Evolutionary conservation across 164 flowering plant genomes (phyloP).

Genomic region (Magnolia changhungtana): DNA sequence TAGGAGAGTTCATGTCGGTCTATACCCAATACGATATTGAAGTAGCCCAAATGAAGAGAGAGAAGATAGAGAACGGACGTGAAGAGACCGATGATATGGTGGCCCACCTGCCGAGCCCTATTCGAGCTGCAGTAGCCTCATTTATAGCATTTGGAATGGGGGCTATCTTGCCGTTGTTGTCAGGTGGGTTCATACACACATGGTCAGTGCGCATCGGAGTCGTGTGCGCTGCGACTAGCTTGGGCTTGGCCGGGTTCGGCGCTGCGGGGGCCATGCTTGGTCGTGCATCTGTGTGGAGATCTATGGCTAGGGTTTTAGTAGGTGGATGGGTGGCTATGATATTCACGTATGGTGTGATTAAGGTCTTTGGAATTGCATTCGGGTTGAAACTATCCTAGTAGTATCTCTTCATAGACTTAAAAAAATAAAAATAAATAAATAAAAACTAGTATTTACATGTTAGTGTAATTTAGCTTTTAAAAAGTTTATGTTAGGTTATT

Average conservation of each 20-base stretch:
- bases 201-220: conserved; percentile 15
- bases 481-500: no score
- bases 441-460: no score
- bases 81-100: not conserved
- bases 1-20: conserved; percentile 22
- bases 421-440: no score
- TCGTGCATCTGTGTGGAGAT: conserved; percentile 8
- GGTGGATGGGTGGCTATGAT: conserved; percentile 24
- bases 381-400: not conserved
- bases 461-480: no score
- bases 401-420: no score
- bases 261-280: conserved; percentile 12
- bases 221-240: conserved; percentile 13
- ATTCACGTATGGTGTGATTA: conserved; percentile 15
- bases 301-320: conserved; percentile 15
- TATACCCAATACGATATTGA: conserved; percentile 21
- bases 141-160: conserved; percentile 14
- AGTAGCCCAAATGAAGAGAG: conserved; percentile 21
- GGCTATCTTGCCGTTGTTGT: conserved; percentile 16
- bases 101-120: conserved; percentile 13
- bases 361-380: not conserved
- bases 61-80: conserved; percentile 1
- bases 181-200: conserved; percentile 17
- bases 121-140: conserved; percentile 18
- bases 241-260: conserved; percentile 2